phyloP scores from a whole-genome alignment of 805 yeast genomes.

The Spencermartinsiella europaea region DNA sequence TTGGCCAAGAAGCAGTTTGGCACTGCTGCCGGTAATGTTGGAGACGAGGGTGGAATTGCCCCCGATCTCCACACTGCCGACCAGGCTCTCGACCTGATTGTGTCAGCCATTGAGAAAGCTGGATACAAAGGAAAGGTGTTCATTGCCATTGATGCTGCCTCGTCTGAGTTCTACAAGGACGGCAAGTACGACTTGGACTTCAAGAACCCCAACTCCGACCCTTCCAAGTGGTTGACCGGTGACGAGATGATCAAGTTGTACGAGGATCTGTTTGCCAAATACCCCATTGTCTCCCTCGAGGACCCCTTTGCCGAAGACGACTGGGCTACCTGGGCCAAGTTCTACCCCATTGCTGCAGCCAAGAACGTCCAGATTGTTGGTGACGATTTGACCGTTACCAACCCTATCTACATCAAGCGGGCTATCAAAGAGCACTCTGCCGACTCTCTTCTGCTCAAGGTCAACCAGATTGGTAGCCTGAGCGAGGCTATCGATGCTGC shows the following conservation, averaged over 20 bases:
- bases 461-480: slow-evolving; percentile 97
- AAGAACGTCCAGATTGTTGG: slow-evolving; percentile 82
- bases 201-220: slow-evolving; percentile 93
- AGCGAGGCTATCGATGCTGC: slow-evolving; percentile 97
- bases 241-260: slow-evolving; percentile 80
- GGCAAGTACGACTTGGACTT: slow-evolving; percentile 97
- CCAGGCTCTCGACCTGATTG: slow-evolving; percentile 95
- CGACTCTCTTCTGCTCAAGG: slow-evolving; percentile 91
- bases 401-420: slow-evolving; percentile 88
- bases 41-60: slow-evolving; percentile 99
- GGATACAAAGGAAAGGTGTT: slow-evolving; percentile 92
- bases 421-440: slow-evolving; percentile 97
- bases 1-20: slow-evolving; percentile 94
- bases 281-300: slow-evolving; percentile 98
- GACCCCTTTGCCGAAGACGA: slow-evolving; percentile 99
- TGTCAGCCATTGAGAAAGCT: slow-evolving; percentile 82
- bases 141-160: slow-evolving; percentile 95
- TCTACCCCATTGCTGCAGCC: slow-evolving; percentile 46
- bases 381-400: slow-evolving; percentile 98
- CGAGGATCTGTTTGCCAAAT: slow-evolving; percentile 70
- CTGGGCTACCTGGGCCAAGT: slow-evolving; percentile 97
- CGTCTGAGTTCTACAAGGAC: slow-evolving; percentile 96
- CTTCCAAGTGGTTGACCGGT: slow-evolving; percentile 87
- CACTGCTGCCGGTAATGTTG: slow-evolving; percentile 98
- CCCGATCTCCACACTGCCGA: slow-evolving; percentile 93